Evolutionary conservation across 2,329 filamentous ascomycete genomes (phyloP).

Genomic region (Fusarium scirpi): DNA sequence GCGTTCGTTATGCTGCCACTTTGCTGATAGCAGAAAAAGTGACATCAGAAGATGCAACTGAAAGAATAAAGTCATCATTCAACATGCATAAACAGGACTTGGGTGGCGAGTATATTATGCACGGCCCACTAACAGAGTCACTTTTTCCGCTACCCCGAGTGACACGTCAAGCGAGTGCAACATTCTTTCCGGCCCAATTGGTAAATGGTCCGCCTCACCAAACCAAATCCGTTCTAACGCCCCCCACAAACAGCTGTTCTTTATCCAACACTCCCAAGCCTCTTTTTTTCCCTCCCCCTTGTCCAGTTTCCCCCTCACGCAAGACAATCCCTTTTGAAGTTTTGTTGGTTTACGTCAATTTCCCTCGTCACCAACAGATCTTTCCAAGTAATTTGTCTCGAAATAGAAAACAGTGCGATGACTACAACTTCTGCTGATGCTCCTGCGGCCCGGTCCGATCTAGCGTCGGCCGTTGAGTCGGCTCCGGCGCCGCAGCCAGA

Average conservation of each 20-base stretch:
- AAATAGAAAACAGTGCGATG: neutral
- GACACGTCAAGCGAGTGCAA: neutral
- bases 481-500: conserved; percentile 30
- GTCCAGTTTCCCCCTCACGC: conserved; percentile 4
- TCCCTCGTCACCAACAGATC: neutral
- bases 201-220: neutral
- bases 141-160: neutral
- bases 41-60: neutral
- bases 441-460: conserved; percentile 26
- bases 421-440: neutral
- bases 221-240: neutral
- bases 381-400: neutral
- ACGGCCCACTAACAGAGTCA: rapidly evolving
- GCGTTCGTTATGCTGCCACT: neutral
- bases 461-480: conserved; percentile 23
- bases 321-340: neutral
- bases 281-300: neutral
- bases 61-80: too few species aligned
- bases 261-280: neutral
- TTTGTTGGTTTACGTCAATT: conserved; percentile 4
- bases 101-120: neutral
- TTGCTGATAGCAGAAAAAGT: neutral
- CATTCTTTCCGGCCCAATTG: neutral
- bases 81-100: too few species aligned
- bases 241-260: neutral